Evolutionary conservation across 805 yeast species (phyloP).

Genomic region (Nakazawaea ernobii): DNA sequence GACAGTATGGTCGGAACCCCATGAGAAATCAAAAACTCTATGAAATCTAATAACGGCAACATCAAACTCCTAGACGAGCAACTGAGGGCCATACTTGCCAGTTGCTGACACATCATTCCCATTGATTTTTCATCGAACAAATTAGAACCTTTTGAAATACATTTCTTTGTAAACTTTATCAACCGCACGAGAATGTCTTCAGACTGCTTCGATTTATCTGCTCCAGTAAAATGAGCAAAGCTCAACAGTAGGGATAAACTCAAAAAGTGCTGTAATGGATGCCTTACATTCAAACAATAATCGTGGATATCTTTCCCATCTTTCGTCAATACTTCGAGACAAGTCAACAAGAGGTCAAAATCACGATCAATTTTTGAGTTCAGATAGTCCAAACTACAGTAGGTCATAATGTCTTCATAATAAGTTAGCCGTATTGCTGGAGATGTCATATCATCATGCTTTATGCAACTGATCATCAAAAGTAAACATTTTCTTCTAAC

Average conservation of each 20-base stretch:
- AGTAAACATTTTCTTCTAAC: slow-evolving; percentile 44
- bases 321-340: slow-evolving; percentile 43
- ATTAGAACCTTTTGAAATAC: neutral
- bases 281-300: neutral
- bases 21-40: neutral
- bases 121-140: neutral
- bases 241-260: neutral
- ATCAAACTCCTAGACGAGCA: neutral
- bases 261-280: neutral
- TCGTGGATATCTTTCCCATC: slow-evolving; percentile 20
- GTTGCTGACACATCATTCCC: slow-evolving; percentile 1
- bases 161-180: neutral
- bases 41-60: neutral
- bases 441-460: slow-evolving; percentile 41
- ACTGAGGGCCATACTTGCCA: neutral
- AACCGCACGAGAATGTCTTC: neutral
- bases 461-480: slow-evolving; percentile 51
- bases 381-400: slow-evolving; percentile 38
- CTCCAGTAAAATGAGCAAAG: neutral
- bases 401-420: slow-evolving; percentile 50
- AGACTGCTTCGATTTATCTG: neutral
- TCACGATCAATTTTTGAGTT: slow-evolving; percentile 40
- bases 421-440: slow-evolving; percentile 46
- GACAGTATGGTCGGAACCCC: neutral
- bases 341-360: slow-evolving; percentile 36